Evolutionary conservation across 768 basidiomycete species (phyloP), one percentile per base, ranked within the genome.

Genomic region (Lentinula aciculospora): DNA sequence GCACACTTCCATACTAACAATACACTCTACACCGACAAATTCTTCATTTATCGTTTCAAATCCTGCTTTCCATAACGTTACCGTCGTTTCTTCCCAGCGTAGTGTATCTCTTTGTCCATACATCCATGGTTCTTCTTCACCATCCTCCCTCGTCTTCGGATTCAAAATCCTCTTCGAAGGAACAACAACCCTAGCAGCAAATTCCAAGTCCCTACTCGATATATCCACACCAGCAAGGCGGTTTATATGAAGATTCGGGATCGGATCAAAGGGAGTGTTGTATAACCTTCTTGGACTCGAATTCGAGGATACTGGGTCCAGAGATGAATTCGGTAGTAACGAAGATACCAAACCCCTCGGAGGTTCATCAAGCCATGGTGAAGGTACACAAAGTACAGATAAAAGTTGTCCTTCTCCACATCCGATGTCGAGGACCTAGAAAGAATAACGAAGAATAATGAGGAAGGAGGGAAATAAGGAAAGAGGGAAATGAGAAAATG

Each of bases 371-470:
- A 86, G 79, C 82, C 88, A 88, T 0, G 86, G 84, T 1, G 92
- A 83, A 0, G 92, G 87, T 64, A 89, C 85, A 61, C 82, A 81
- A 10, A 95, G 81, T 9, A 84, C 79, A 0, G 75, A 68, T 13
- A 94, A 80, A 7, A 94, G 77, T 37, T 84, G 75, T 21, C 92
- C 92, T 69, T 90, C 84, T 39, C 92, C 92, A 63, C 92, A 95
- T 3, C 92, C 92, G 27, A 92, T 74, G 64, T 95, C 92, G 48
- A 93, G 73, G 6, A 94, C 77, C 90, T 92, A 27, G 0, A 28
- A 5, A 47, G 31, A 3, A 47, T n/a, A 2, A 12, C 15, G 21
- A 50, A 12, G 17, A 31, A 28, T 32, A 39, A 4, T 66, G n/a
- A n/a, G n/a, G n/a, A n/a, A n/a, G n/a, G n/a, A n/a, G n/a, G n/a